A percentile compares a stretch with the other conserved stretches of the same genome.
Evolutionary conservation across 495 filamentous ascomycete species (phyloP).

Genomic region (Aspergillus baeticus): DNA sequence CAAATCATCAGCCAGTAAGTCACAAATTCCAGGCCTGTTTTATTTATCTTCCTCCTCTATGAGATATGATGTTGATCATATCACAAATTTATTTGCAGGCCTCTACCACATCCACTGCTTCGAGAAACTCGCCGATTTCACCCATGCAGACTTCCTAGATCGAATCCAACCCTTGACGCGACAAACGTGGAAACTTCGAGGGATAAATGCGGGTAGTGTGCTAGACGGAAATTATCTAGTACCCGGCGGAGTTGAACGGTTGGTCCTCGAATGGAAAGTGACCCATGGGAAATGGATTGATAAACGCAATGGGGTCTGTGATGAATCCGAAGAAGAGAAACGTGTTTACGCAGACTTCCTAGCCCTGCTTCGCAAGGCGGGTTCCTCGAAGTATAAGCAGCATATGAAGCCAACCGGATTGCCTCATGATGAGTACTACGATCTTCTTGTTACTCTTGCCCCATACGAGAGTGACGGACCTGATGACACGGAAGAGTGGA

Average conservation of each 20-base stretch:
- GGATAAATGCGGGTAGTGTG: conserved; percentile 6
- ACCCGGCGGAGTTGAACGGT: conserved; percentile 8
- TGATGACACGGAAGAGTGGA: conserved; percentile 13
- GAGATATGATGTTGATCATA: not conserved
- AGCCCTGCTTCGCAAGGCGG: conserved; percentile 6
- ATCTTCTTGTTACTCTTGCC: conserved; percentile 11
- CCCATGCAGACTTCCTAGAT: conserved; percentile 8
- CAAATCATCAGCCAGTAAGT: conserved; percentile 5
- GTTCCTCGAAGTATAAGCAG: conserved; percentile 6
- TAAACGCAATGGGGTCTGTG: conserved; percentile 7
- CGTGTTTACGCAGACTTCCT: not conserved
- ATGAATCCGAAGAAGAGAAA: not conserved
- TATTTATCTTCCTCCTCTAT: not conserved
- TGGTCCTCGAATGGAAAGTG: conserved; percentile 15
- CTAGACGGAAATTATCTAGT: conserved; percentile 10
- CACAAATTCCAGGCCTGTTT: not conserved
- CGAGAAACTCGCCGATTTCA: conserved; percentile 12
- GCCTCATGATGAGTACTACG: conserved; percentile 3
- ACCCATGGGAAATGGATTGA: conserved; percentile 13
- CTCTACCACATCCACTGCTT: conserved; percentile 13
- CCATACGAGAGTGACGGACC: conserved; percentile 18
- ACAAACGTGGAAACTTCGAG: conserved; percentile 4
- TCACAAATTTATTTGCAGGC: not conserved
- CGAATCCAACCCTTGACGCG: conserved; percentile 13
- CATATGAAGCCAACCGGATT: not conserved